phyloP scores from a whole-genome alignment of 108 stramenopile genomes.

The Cyclotella baltica region DNA sequence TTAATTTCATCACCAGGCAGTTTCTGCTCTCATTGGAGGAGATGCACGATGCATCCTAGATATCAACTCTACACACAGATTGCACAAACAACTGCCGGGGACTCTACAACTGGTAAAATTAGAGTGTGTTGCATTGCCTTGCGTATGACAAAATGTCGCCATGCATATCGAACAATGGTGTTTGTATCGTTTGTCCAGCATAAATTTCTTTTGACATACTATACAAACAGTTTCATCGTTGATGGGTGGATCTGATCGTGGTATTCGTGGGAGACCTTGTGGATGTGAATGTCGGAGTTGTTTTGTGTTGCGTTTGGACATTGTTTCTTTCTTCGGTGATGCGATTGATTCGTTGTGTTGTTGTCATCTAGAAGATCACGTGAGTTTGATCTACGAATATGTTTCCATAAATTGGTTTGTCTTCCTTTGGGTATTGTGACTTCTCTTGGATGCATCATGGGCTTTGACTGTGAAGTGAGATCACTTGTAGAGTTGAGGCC shows the following conservation, averaged over 20 bases:
- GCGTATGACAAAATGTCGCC: constrained; percentile 67
- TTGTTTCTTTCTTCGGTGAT: constrained; percentile 4
- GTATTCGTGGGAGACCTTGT: not conserved
- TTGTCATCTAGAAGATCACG: not conserved
- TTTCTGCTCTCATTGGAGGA: not conserved
- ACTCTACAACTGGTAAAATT: constrained; percentile 59
- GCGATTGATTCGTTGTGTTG: not conserved
- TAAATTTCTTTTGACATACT: constrained; percentile 57
- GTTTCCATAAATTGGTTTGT: not conserved
- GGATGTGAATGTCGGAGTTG: not conserved
- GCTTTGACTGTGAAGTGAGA: not conserved
- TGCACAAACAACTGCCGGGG: constrained; percentile 56
- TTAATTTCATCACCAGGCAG: not conserved
- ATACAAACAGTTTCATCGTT: constrained; percentile 52
- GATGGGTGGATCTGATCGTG: constrained; percentile 11
- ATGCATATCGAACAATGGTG: constrained; percentile 65
- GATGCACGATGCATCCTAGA: not conserved
- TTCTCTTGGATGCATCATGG: constrained; percentile 1
- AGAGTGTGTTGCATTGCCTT: constrained; percentile 53
- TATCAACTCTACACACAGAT: constrained; percentile 32
- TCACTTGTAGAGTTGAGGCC: not conserved
- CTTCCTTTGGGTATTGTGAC: not conserved
- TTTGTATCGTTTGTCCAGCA: constrained; percentile 50
- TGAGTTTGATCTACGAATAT: not conserved
- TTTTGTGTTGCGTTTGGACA: not conserved